phyloP scores from a whole-genome alignment of 306 rosid species.

The Ormosia emarginata region DNA sequence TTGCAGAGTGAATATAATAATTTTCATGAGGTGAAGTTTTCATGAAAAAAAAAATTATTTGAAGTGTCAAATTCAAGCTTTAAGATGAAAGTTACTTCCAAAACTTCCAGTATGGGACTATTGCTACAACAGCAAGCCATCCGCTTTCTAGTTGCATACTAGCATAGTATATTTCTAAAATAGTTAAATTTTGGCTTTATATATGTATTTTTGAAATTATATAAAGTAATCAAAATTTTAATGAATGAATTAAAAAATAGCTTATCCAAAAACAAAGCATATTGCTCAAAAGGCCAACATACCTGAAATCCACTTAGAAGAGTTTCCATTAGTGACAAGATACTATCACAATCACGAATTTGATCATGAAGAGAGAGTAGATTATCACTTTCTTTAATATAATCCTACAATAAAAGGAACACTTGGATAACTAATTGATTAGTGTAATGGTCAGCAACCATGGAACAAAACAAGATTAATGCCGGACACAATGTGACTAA shows the following conservation, averaged over 20 bases:
- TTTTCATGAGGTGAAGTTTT: not conserved
- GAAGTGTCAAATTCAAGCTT: constrained; percentile 9
- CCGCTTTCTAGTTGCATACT: not conserved
- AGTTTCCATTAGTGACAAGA: constrained; percentile 97
- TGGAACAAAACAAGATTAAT: not conserved
- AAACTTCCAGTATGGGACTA: not conserved
- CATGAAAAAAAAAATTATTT: not conserved
- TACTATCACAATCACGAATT: constrained; percentile 92
- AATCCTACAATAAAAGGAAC: constrained; percentile 60
- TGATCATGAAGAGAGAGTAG: constrained; percentile 96
- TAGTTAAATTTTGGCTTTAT: not conserved
- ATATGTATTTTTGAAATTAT: not conserved
- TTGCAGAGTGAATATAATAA: not conserved
- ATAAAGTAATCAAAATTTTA: not conserved
- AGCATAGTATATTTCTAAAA: not conserved
- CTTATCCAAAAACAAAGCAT: not conserved
- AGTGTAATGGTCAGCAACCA: not conserved
- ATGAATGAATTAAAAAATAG: not conserved
- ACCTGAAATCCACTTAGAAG: constrained; percentile 98
- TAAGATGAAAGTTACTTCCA: not conserved
- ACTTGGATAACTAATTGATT: not conserved
- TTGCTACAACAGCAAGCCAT: not conserved
- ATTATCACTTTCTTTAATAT: constrained; percentile 90
- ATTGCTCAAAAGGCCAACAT: constrained; percentile 25
- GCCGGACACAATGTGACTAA: not conserved